phyloP scores from a whole-genome alignment of 2,329 filamentous ascomycete species.

The Cordyceps militaris region DNA sequence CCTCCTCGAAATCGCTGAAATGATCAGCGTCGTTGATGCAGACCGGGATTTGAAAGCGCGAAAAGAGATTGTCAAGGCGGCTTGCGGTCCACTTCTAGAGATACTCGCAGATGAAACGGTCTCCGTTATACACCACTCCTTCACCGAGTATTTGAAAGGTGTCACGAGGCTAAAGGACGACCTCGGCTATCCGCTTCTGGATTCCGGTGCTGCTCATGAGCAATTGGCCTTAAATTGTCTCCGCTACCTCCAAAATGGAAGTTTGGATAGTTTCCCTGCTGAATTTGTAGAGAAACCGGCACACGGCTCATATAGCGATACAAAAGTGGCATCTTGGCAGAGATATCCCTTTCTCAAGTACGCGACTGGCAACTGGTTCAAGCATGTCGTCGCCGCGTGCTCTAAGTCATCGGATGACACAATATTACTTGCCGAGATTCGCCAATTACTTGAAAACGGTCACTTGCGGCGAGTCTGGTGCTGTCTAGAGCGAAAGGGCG shows the following conservation, averaged over 20 bases:
- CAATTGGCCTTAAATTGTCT: neutral
- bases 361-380: slow-evolving; percentile 24
- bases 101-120: slow-evolving; percentile 38
- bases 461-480: slow-evolving; percentile 15
- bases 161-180: slow-evolving; percentile 12
- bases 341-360: slow-evolving; percentile 25
- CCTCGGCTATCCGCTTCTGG: slow-evolving; percentile 15
- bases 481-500: slow-evolving; percentile 12
- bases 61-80: slow-evolving; percentile 32
- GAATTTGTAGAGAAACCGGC: neutral
- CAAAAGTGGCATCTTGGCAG: slow-evolving; percentile 6
- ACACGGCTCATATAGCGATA: neutral
- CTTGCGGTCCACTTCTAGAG: slow-evolving; percentile 38
- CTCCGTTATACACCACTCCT: slow-evolving; percentile 40
- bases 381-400: slow-evolving; percentile 16
- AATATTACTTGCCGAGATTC: neutral
- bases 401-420: neutral
- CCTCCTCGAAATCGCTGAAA: slow-evolving; percentile 33
- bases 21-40: slow-evolving; percentile 14
- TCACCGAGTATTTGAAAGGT: slow-evolving; percentile 38
- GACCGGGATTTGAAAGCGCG: slow-evolving; percentile 19
- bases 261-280: neutral
- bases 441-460: neutral
- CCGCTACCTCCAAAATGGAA: neutral
- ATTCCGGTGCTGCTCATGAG: neutral